Evolutionary conservation across 2,329 filamentous ascomycete species (phyloP), one percentile per base, ranked within the genome.

Genomic region (Sclerotinia glacialis): DNA sequence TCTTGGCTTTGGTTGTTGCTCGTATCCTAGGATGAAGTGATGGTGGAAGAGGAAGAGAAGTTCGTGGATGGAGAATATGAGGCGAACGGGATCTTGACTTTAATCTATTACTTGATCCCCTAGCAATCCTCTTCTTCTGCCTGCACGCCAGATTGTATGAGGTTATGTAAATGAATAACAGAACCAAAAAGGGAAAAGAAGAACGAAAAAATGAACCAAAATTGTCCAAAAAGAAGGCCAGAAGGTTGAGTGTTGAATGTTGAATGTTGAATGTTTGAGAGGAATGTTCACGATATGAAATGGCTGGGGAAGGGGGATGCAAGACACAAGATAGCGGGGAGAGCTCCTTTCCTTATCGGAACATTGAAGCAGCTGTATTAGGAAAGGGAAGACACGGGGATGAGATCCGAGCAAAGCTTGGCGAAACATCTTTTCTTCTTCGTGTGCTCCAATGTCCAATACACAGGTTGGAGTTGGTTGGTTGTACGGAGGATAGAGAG

Each of bases 341-440:
- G 59, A 71, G 69, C 69, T 71, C 64, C 60, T 72, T 71, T 68
- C 70, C 69, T 66, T 18, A 66, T 70, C 66, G 42, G 65, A 67
- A 52, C 40, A 16, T 42, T 31, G n/a, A 47, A 47, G 46, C 18
- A 34, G 42, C 56, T 18, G 5, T 16, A 59, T 59, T 23, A 5
- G 55, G 40, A 59, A 47, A 47, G 18, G 42, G 14, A 34, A n/a
- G 42, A 11, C 21, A 28, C 56, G 42, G 56, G 42, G 56, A n/a
- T 34, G 14, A 2, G 56, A 59, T 23, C 56, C 56, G 56, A 34
- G 26, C 26, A 21, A 59, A 14, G 26, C 55, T 59, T 59, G 55
- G 26, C 55, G 28, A 46, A 31, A 46, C 55, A 59, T 52, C 49
- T 26, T 50, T 23, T 16, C 14, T n/a, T 31, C 14, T 23, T 52